These are phyloP conservation scores for Patellifolia procumbens DNA, from an alignment of 179 eudicot genomes.

Conservation along the genomic window DNA sequence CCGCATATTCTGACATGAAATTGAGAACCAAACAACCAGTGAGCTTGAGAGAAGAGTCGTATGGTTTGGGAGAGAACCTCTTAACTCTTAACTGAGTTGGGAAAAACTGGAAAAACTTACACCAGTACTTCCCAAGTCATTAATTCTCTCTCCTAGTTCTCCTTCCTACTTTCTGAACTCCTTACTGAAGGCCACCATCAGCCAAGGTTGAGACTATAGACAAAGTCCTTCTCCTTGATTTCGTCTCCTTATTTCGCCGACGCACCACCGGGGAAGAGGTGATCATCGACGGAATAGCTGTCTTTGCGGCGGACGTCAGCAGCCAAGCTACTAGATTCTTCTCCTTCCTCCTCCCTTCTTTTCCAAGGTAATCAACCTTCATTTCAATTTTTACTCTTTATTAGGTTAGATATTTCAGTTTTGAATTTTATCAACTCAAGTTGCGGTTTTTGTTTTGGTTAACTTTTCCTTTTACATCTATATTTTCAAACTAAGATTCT, in stretches of 20 bases:
- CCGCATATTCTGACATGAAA: too few species aligned
- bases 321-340: neutral
- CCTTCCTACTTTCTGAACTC: too few species aligned
- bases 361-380: neutral
- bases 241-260: neutral
- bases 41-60: too few species aligned
- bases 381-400: neutral
- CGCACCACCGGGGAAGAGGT: neutral
- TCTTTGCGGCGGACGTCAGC: neutral
- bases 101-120: too few species aligned
- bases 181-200: too few species aligned
- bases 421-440: too few species aligned
- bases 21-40: too few species aligned
- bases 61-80: too few species aligned
- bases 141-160: too few species aligned
- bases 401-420: neutral
- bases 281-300: neutral
- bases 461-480: neutral
- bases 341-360: neutral
- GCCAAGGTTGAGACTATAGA: too few species aligned
- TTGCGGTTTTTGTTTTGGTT: neutral
- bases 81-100: too few species aligned
- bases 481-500: neutral
- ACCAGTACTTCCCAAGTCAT: too few species aligned
- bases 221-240: neutral